These are phyloP conservation scores for Quambalaria eucalypti DNA, from an alignment of 1,284 basidiomycete genomes.

Conservation along the genomic window DNA sequence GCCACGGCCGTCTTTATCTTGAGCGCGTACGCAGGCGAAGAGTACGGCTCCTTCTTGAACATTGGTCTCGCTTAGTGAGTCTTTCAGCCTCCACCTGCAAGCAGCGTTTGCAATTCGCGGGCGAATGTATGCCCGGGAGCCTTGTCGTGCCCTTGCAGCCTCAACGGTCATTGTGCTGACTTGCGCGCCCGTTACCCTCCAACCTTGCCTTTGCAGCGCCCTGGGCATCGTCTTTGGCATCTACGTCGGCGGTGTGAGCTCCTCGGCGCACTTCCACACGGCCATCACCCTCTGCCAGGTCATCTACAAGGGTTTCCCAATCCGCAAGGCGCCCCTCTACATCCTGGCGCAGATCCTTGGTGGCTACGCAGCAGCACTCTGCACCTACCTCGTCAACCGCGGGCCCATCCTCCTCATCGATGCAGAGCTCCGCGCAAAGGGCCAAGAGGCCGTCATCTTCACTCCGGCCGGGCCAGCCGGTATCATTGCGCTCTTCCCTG, in stretches of 20 bases:
- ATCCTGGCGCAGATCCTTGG: conserved; percentile 27
- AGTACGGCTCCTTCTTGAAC: conserved; percentile 24
- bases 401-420: conserved; percentile 23
- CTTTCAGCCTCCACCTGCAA: no score
- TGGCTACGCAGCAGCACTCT: conserved; percentile 22
- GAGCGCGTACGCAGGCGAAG: conserved; percentile 14
- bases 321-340: conserved; percentile 25
- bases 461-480: conserved; percentile 27
- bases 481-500: conserved; percentile 29
- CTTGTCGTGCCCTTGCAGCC: not conserved
- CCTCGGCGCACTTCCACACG: conserved; percentile 33
- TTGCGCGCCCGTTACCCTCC: not conserved
- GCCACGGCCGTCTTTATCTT: conserved; percentile 22
- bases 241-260: conserved; percentile 24
- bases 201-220: no score
- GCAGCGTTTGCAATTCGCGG: no score
- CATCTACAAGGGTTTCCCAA: conserved; percentile 34
- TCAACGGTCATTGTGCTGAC: not conserved
- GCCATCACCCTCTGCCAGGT: conserved; percentile 28
- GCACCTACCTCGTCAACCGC: conserved; percentile 23
- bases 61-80: conserved; percentile 36
- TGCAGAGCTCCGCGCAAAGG: conserved; percentile 12
- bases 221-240: conserved; percentile 28
- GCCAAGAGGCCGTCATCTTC: conserved; percentile 21
- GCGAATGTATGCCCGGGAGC: conserved; percentile 14